Evolutionary conservation across 441 rosid species (phyloP).

Genomic region (Gossypium trilobum): DNA sequence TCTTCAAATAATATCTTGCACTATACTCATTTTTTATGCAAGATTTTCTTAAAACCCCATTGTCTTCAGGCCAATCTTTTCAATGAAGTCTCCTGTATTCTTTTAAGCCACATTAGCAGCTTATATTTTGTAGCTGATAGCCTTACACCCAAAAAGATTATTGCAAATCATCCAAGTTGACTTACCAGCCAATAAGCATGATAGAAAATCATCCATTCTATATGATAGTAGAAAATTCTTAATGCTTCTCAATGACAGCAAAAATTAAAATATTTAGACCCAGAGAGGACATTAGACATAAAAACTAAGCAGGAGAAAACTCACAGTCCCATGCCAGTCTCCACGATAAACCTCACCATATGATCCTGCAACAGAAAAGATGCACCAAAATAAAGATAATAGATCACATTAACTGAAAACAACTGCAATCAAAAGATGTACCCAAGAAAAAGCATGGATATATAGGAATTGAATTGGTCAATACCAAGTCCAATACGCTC

Average conservation of each 20-base stretch:
- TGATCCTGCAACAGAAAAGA: conserved; percentile 59
- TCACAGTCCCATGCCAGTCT: conserved; percentile 95
- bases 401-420: neutral
- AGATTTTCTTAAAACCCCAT: neutral
- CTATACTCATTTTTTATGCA: neutral
- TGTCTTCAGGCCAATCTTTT: neutral
- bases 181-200: conserved; percentile 6
- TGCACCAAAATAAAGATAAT: conserved; percentile 12
- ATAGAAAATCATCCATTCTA: neutral
- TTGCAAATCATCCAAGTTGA: conserved; percentile 1
- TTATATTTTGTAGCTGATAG: neutral
- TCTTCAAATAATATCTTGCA: neutral
- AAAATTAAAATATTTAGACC: neutral
- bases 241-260: neutral
- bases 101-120: neutral
- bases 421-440: conserved; percentile 13
- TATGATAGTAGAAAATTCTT: neutral
- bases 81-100: neutral
- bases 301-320: conserved; percentile 28
- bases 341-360: conserved; percentile 98
- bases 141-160: neutral
- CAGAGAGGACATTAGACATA: neutral
- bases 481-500: conserved; percentile 98
- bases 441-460: conserved; percentile 15
- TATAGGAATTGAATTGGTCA: conserved; percentile 19